These are phyloP conservation scores for Alternaria hordeiaustralica DNA, from an alignment of 2,329 filamentous ascomycete genomes.

Conservation along the genomic window DNA sequence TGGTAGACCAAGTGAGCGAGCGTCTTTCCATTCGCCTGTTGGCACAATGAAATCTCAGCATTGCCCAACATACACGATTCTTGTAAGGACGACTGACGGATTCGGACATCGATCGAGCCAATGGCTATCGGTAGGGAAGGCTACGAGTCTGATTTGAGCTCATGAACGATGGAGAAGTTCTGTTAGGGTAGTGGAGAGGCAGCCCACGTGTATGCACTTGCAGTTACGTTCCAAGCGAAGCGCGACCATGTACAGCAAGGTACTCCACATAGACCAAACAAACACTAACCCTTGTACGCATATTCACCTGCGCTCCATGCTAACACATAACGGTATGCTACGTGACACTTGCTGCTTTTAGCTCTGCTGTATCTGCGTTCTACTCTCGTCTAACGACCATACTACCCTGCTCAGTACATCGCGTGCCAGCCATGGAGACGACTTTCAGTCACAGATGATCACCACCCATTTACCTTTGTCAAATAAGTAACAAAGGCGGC, in stretches of 20 bases:
- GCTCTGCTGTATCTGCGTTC: background rate
- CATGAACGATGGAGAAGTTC: background rate
- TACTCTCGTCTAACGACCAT: background rate
- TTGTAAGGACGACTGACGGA: background rate
- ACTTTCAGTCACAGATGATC: background rate
- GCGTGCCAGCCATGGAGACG: background rate
- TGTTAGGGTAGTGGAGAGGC: background rate
- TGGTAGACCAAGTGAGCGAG: conserved; percentile 12
- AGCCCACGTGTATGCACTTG: background rate
- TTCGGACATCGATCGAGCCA: background rate
- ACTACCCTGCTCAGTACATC: background rate
- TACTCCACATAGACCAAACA: background rate
- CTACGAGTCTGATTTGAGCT: background rate
- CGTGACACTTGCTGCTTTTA: background rate
- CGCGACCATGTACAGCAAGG: background rate
- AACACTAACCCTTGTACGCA: background rate
- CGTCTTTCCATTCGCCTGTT: background rate
- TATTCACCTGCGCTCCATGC: background rate
- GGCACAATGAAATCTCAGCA: background rate
- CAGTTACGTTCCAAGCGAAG: background rate
- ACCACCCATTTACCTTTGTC: background rate
- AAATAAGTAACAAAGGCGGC: background rate
- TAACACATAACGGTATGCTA: background rate
- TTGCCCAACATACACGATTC: conserved; percentile 1
- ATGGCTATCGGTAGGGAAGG: background rate